Evolutionary conservation across 164 flowering plant genomes (phyloP), one percentile per base, ranked within the genome.

Genomic region (Saururus chinensis): DNA sequence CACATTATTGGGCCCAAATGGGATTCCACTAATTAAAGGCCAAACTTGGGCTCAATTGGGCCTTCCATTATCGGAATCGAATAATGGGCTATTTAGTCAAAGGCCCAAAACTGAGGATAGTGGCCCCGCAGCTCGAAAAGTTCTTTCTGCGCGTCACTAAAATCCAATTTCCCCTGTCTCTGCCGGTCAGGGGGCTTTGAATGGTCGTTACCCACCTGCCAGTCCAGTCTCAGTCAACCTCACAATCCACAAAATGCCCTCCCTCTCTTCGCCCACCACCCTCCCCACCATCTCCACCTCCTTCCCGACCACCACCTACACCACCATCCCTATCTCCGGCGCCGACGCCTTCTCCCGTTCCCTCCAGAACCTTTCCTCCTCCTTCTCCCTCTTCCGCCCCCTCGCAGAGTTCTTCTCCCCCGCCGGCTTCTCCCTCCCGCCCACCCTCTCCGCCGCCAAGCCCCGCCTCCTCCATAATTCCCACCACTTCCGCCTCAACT

Each of bases 291-390:
- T 10, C 60, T 17, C 21, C 42, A 13, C n/a, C n/a, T n/a, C n/a
- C n/a, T n/a, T n/a, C n/a, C n/a, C n/a, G n/a, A n/a, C 1, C 17
- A 17, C 17, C 56, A 51, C 56, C 12, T 61, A 61, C 64, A 52
- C 64, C 0, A 51, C 64, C 64, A 61, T 61, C 40, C 64, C 56
- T 1, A 49, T 61, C 64, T 51, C 64, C 55, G 42, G 56, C 56
- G n/a, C 40, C 21, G 56, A 23, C 41, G 56, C 35, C 64, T 25
- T 61, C n/a, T 51, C 64, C 56, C 64, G 55, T 0, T 61, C 64
- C 8, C 40, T 49, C 21, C 42, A 51, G 7, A 61, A 61, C 42
- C 64, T 61, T 21, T 22, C 21, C 41, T 49, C 56, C 56, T 49
- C 40, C 22, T 24, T 51, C 56, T 61, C 64, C 1, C 21, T 13